Percentiles rank a stretch among this genome's conserved stretches.
These are phyloP conservation scores for Xylaria acuta DNA, from an alignment of 495 filamentous ascomycete species.

Conservation along the genomic window DNA sequence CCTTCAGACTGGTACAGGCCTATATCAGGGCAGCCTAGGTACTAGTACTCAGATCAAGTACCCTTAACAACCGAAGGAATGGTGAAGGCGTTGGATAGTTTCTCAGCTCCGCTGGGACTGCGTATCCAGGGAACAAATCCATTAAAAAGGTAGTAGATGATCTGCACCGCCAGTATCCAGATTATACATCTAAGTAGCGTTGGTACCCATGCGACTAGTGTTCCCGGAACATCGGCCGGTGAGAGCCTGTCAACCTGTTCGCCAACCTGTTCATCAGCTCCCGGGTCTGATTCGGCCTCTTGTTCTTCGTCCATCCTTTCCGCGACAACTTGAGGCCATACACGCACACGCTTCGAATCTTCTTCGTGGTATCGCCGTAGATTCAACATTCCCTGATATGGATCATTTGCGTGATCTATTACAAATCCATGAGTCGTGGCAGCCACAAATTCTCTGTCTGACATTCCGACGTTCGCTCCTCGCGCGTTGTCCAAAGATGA, in stretches of 20 bases:
- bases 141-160: neutral
- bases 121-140: no score
- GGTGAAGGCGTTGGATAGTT: neutral
- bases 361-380: neutral
- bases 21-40: neutral
- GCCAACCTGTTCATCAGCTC: neutral
- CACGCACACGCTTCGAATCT: no score
- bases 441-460: neutral
- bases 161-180: neutral
- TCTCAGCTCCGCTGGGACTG: neutral
- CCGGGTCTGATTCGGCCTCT: neutral
- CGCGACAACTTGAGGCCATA: neutral
- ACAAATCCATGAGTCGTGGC: neutral
- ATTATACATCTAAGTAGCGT: neutral
- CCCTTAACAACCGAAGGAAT: neutral
- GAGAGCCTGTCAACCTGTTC: neutral
- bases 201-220: neutral
- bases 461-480: neutral
- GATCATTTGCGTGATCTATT: neutral
- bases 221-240: no score
- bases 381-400: neutral
- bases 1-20: neutral
- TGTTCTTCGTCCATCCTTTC: neutral
- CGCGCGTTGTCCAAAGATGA: neutral
- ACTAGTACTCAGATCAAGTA: no score